Percentiles rank a stretch among this genome's conserved stretches.
phyloP scores from a whole-genome alignment of 345 rosid species.

The Excoecaria cochinchinensis region DNA sequence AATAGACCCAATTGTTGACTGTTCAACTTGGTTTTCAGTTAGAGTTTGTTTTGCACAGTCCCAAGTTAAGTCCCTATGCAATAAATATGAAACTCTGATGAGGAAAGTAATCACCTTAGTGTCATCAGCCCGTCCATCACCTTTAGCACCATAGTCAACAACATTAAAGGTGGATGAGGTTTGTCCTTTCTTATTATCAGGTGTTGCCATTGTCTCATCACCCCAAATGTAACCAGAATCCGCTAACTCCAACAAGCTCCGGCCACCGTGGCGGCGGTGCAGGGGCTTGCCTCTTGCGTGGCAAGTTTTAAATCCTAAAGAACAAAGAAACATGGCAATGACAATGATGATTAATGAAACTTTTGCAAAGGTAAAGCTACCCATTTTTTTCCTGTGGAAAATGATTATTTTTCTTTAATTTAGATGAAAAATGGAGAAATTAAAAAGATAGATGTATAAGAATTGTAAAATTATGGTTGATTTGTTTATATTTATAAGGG shows the following conservation, averaged over 20 bases:
- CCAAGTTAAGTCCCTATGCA: neutral
- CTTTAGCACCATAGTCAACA: slow-evolving; percentile 70
- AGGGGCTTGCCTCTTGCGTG: slow-evolving; percentile 47
- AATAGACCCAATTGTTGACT: too few relatives aligned
- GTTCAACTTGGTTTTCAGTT: too few relatives aligned
- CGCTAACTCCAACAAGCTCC: slow-evolving; percentile 15
- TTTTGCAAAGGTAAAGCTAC: slow-evolving; percentile 22
- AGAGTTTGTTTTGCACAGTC: neutral
- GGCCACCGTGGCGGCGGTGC: slow-evolving; percentile 13
- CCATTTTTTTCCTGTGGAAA: slow-evolving; percentile 32
- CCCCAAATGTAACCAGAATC: neutral
- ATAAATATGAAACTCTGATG: neutral
- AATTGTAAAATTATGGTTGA: neutral
- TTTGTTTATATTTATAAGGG: slow-evolving; percentile 36
- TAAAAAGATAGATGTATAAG: neutral
- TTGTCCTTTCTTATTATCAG: slow-evolving; percentile 8
- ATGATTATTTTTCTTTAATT: neutral
- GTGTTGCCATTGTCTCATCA: neutral
- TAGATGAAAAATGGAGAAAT: neutral
- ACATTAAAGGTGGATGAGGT: slow-evolving; percentile 48
- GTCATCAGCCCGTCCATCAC: slow-evolving; percentile 72
- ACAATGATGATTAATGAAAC: slow-evolving; percentile 22
- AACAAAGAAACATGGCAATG: slow-evolving; percentile 32
- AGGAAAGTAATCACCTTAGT: slow-evolving; percentile 50
- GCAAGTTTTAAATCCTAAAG: slow-evolving; percentile 37